These are phyloP conservation scores for Lipomyces starkeyi DNA, from an alignment of 805 yeast genomes.

Conservation along the genomic window DNA sequence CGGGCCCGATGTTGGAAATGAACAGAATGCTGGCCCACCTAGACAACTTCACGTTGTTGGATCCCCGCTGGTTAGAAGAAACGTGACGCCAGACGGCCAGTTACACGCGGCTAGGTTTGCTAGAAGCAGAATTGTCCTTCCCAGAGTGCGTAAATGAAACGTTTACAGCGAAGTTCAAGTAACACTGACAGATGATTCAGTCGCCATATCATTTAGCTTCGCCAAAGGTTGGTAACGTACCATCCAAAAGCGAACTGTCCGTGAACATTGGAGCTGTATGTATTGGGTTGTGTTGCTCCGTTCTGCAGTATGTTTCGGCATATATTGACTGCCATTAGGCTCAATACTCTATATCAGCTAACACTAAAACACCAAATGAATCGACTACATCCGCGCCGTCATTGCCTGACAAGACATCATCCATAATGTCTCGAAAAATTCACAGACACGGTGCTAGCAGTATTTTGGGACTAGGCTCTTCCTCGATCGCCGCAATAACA, in stretches of 20 bases:
- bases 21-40: background rate
- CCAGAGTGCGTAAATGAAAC: background rate
- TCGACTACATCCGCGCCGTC: background rate
- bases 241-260: background rate
- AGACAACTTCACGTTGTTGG: background rate
- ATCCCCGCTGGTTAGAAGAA: constrained; percentile 2
- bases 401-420: background rate
- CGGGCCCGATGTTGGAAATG: background rate
- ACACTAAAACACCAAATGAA: background rate
- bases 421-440: background rate
- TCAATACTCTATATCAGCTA: background rate
- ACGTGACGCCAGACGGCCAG: background rate
- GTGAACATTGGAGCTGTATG: background rate
- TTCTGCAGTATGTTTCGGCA: background rate
- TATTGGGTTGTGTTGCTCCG: background rate
- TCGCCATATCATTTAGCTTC: background rate
- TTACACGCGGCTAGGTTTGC: background rate
- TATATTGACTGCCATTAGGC: background rate
- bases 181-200: background rate
- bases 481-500: background rate
- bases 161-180: background rate
- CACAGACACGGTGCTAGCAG: background rate
- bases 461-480: background rate
- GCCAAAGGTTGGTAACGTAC: background rate
- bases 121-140: background rate